Evolutionary conservation across 192 early-diverging fungal species (phyloP), one percentile per base, ranked within the genome.

Genomic region (Umbelopsis sp.): DNA sequence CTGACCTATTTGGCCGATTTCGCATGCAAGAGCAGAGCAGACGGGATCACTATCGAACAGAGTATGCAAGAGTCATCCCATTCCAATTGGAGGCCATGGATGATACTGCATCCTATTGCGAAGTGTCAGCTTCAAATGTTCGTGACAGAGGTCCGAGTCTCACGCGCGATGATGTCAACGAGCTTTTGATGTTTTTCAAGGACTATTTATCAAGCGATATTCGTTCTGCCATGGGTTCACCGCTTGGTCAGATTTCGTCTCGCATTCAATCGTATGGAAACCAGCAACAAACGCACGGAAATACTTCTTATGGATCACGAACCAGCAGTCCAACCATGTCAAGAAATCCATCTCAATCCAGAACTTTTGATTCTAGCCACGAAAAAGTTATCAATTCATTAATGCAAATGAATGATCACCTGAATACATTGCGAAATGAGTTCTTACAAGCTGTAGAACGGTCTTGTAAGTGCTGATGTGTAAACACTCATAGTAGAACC

Each of bases 31-130:
- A 77, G 52, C 71, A 77, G 50, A 45, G 69, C 20, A 68, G 76
- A 41, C 31, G 76, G 34, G 68, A 53, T 16, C 51, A 69, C 31
- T 77, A 73, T 49, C 45, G 71, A 31, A 68, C 69, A 16, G 71
- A 73, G 20, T 65, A 70, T 10, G 38, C 22, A 2, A 65, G 29
- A 1, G n/a, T 50, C 7, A 52, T 73, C 6, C 76, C 76, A 5
- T 77, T 77, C 34, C 66, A 72, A 11, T 47, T 77, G 6, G 41
- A 52, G 66, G 80, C 66, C 26, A 50, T 85, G 56, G 80, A 82
- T 49, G 80, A 83, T 25, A 65, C 62, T 6, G 78, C 85, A 47
- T 77, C 85, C 6, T 80, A 79, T 22, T 82, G 83, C 29, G 85
- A 87, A 59, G 79, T 87, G 45, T 81, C 81, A 31, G 76, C 80